Base-by-base conservation (phyloP, 192 early-diverging fungal species). In the Coemansia sp. region DNA sequence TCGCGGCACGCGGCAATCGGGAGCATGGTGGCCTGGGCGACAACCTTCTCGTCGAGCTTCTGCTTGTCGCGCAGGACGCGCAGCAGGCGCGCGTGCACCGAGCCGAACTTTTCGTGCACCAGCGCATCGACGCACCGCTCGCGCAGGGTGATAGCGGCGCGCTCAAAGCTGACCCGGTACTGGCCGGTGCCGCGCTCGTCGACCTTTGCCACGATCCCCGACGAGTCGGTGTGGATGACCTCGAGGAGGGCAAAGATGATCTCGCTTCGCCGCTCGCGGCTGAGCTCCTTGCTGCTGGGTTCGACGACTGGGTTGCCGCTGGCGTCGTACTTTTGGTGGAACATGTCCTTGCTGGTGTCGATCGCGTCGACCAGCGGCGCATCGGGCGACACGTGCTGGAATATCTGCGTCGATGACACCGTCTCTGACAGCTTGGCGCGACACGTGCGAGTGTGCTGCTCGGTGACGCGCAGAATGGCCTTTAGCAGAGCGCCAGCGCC, bases 1-100 rank as follows among this genome's bases (percentile, higher is more conserved):
- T 88, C 85, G 43, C 91, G 83, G 28, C 86, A 85, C 59, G 84
- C 72, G 59, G 83, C 86, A 9, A 85, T 68, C 11, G 87, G 86
- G 74, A 93, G 72, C 86, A 93, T 87, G 34, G 89, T 83, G 14
- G 86, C 60, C 58, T 87, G 86, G 21, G 86, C 77, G 33, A 93
- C 69, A 39, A 81, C 62, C 60, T 88, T 88, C 61, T 93, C 91
- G 72, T 93, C 91, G 57, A 93, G 77, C 73, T 90, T 90, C 16
- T 88, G 86, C 71, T 88, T 89, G 43, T 88, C 87, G 64, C 83
- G 75, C 77, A 93, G 64, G 59, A 91, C 84, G 41, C 88, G 79
- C 48, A 89, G 66, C 36, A 91, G 83, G 43, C 91, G 85, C 23
- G 85, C 76, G 37, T 86, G 84, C 4, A 84, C 69, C 7, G 80